Base-by-base conservation (phyloP, 1,284 basidiomycete species). In the Taiwanofungus camphoratus region DNA sequence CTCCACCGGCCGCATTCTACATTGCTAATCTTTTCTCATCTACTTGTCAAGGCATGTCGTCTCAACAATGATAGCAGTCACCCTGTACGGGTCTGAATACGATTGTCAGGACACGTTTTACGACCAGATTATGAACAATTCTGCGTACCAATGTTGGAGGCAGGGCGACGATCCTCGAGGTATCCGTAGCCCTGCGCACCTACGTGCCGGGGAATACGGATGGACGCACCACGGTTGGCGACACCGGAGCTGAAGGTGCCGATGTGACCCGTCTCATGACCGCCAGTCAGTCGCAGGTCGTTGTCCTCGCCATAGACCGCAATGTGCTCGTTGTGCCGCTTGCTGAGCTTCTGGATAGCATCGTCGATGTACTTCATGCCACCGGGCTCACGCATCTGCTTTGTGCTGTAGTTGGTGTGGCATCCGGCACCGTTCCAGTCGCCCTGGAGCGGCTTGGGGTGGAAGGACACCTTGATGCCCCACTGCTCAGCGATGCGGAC, bases 391-490 rank as follows among this genome's bases (percentile, higher is more conserved):
- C 93, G 91, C 86, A 95, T 97, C 39, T 74, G 75, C 68, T 87
- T 83, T 57, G 94, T 96, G 57, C 86, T 90, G 77, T 79, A 95
- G 80, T 95, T 96, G 70, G 86, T 87, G 77, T 92, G 92, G 73
- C 88, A 92, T 49, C 96, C 96, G 51, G 96, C 96, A 65, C 96
- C 96, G 71, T 99, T 99, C 96, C 96, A 99, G 69, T 99, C 96
- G 56, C 96, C 96, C 58, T 75, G 70, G 60, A 99, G 86, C 51
- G 95, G 95, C 73, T 99, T 99, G 65, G 96, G 96, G 80, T 99
- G 96, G 92, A 99, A 92, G 55, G 94, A 90, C 43, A 92, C 94
- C 70, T 93, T 96, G 74, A 97, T 74, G 53, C 87, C 91, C 95
- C 95, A 99, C 70, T 98, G 93, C 70, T 98, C 95, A 54, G 95